Evolutionary conservation across 768 basidiomycete genomes (phyloP).

Genomic region (Chalciporus pseudorubinellus): DNA sequence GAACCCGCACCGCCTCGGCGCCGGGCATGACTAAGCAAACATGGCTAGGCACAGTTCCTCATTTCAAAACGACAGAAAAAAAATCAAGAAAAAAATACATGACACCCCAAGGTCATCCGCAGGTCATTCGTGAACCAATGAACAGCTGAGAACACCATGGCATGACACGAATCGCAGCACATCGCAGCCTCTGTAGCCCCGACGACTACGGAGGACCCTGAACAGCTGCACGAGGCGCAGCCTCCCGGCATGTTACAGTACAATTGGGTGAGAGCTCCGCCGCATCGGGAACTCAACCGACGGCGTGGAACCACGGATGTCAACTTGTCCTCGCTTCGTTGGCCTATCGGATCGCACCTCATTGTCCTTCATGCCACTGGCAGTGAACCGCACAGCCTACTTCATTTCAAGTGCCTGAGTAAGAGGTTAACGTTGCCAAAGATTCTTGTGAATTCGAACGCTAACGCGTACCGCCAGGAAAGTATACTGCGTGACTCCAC

Average conservation of each 20-base stretch:
- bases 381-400: background rate
- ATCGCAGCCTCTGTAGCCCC: conserved; percentile 2
- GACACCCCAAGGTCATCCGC: background rate
- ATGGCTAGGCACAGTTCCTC: background rate
- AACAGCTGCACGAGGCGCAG: conserved; percentile 5
- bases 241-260: background rate
- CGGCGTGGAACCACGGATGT: background rate
- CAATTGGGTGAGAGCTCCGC: background rate
- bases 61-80: background rate
- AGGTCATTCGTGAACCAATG: background rate
- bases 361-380: background rate
- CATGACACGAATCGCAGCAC: background rate
- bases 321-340: background rate
- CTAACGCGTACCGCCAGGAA: background rate
- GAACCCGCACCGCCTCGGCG: conserved; percentile 18
- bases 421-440: background rate
- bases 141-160: background rate
- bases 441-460: background rate
- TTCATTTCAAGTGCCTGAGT: background rate
- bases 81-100: background rate
- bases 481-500: background rate
- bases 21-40: conserved; percentile 1
- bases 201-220: conserved; percentile 17
- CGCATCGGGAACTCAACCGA: background rate
- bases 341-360: background rate